Evolutionary conservation across 768 basidiomycete genomes (phyloP), one percentile per base, ranked within the genome.

Genomic region (Tricholoma sp.): DNA sequence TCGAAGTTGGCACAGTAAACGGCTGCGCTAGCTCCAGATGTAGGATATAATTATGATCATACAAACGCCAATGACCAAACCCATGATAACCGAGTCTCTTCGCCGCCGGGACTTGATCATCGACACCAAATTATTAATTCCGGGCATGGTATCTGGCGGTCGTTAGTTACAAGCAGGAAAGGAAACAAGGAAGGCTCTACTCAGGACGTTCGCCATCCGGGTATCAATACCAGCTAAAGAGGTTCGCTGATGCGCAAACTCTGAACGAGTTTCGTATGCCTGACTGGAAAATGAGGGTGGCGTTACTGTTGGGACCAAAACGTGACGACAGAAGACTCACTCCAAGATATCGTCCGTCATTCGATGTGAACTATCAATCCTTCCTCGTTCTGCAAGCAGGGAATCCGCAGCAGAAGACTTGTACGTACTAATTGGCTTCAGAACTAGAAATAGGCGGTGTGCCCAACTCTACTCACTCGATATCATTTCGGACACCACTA

Each of bases 201-300:
- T 86, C 24, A 98, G 74, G 16, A 96, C 91, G 51, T 85, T 82
- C 54, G 79, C 74, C 83, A 99, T 94, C 27, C 95, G 83, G 12
- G 84, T 78, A 71, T 92, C 94, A 61, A 99, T 91, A 14, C 85
- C 79, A 8, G 83, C 74, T 39, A 99, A 72, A 19, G 88, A 83
- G 10, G 79, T 70, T 31, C 94, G 79, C 71, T 99, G 97, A 46
- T 85, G 82, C 24, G 82, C 75, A 72, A 99, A 98, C 72, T 98
- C 96, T 19, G 91, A 83, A 29, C 97, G 86, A 3, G 96, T 98
- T 67, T 94, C 97, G 67, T 98, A 95, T 27, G 96, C 97, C 84
- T 98, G 97, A 45, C 94, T 98, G 68, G 14, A 53, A 35, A 43
- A 50, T 58, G 47, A 34, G 37, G 54, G 29, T 22, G 55, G 52